Base-by-base conservation (phyloP, 2,329 filamentous ascomycete species). In the Pseudopyricularia cyperi region DNA sequence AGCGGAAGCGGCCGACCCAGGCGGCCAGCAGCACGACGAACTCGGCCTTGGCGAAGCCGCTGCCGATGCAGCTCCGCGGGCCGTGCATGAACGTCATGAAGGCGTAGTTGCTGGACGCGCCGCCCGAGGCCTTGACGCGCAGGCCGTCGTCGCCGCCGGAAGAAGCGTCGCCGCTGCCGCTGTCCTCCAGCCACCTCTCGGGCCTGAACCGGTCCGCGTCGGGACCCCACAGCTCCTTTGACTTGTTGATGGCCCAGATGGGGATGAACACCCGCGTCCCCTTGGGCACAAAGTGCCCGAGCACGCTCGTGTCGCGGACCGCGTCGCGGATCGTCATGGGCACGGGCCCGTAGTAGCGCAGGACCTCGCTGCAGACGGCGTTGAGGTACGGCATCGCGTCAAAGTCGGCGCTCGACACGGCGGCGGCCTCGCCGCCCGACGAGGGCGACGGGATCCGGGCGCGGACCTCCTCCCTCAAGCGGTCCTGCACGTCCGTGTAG, bases 41-140 rank as follows among this genome's bases (percentile, higher is more conserved):
- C 71, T 96, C 91, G 1, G 84, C 80, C 63, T 81, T 84, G 0
- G 90, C 86, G 67, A 95, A 95, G 2, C 74, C 73, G 65, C 83
- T 77, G 0, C 89, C 90, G 58, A 95, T 95, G 63, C 90, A 95
- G 61, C 83, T 86, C 51, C 89, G 72, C 2, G 89, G 89, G 0
- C 90, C 90, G 63, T 95, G 88, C 54, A 95, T 65, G 67, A 95
- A 95, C 0, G 87, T 91, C 67, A 91, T 63, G 60, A 85, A 83
- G 1, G 83, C 78, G 63, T 85, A 95, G 65, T 91, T 93, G 57
- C 76, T 87, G 15, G 74, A 71, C 1, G 87, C 84, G 8, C 86
- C 86, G 7, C 88, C 88, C 42, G 77, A 80, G 52, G 82, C n/a
- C n/a, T n/a, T 82, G 4, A 71, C 71, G 14, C 54, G 58, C 60